Evolutionary conservation across 495 filamentous ascomycete species (phyloP), one percentile per base, ranked within the genome.

Genomic region (Aspergillus ellipticus): DNA sequence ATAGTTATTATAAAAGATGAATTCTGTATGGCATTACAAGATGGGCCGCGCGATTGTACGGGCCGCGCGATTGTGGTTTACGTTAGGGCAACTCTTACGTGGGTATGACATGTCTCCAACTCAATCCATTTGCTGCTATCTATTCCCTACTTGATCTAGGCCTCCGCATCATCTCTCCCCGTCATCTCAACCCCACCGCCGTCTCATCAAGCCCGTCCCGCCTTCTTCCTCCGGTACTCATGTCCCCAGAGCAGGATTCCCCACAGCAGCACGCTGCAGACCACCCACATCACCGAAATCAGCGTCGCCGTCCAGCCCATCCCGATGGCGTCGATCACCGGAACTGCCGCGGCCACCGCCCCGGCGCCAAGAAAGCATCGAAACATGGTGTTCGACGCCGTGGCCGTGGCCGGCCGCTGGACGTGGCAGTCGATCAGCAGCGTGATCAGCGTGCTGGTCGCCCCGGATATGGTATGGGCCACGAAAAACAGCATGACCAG

Each of bases 301-400:
- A 74, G 53, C 4, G 75, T 74, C 0, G 54, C 61, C 2, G 65
- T 65, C 74, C 73, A 74, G 1, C 73, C 76, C 42, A 71, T 67
- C 0, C 58, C 58, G 42, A 60, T 56, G 2, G 19, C 26, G 24
- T 49, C 24, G 10, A 49, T 56, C n/a, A 60, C 20, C 0, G 58
- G 58, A 0, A 46, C 9, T 20, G 53, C 53, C 9, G 39, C 58
- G 2, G 58, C 58, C 21, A 53, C 47, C 10, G 49, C 53, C 4
- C 58, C 58, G 13, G 58, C 58, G 0, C 53, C 53, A 19, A 46
- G 11, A 16, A 56, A 17, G 42, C 31, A 56, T 11, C 49, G 42
- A 21, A 56, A 56, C 2, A 55, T 6, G n/a, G 51, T 56, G 1
- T 20, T 51, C 3, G 58, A 53, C 3, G 48, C 53, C 20, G 26